phyloP scores from a whole-genome alignment of 129 eudicot species.

The Flaveria linearis region DNA sequence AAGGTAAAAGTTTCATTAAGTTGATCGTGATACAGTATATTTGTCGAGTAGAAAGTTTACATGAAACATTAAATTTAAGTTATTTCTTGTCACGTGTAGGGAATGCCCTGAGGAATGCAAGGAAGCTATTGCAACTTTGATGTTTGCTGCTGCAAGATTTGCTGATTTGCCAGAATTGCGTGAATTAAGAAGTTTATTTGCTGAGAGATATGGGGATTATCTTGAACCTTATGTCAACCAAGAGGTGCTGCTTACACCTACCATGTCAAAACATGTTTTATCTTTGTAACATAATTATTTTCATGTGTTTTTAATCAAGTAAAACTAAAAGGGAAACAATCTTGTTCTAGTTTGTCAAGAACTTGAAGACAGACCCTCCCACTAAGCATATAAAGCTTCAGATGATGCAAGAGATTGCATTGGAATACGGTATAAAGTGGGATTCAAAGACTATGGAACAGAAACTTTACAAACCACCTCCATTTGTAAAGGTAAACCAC shows the following conservation, averaged over 20 bases:
- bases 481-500: constrained; percentile 46
- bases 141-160: constrained; percentile 90
- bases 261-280: too few relatives aligned
- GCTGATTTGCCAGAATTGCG: constrained; percentile 93
- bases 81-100: constrained; percentile 33
- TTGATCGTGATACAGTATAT: neutral
- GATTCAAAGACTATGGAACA: constrained; percentile 55
- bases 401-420: constrained; percentile 70
- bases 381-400: constrained; percentile 61
- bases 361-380: constrained; percentile 57
- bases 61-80: neutral
- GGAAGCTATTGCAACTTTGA: constrained; percentile 67
- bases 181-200: constrained; percentile 58
- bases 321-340: constrained; percentile 9
- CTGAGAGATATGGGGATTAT: constrained; percentile 63
- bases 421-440: constrained; percentile 66
- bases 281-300: neutral
- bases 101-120: constrained; percentile 91
- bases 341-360: constrained; percentile 54
- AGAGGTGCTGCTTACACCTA: constrained; percentile 46
- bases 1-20: constrained; percentile 40
- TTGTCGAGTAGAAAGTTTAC: neutral
- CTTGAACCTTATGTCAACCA: constrained; percentile 63
- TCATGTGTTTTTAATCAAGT: neutral
- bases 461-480: constrained; percentile 52